Conservation (phyloP, 2,329 filamentous ascomycete genomes). For the Nannizziopsis barbatae region DNA sequence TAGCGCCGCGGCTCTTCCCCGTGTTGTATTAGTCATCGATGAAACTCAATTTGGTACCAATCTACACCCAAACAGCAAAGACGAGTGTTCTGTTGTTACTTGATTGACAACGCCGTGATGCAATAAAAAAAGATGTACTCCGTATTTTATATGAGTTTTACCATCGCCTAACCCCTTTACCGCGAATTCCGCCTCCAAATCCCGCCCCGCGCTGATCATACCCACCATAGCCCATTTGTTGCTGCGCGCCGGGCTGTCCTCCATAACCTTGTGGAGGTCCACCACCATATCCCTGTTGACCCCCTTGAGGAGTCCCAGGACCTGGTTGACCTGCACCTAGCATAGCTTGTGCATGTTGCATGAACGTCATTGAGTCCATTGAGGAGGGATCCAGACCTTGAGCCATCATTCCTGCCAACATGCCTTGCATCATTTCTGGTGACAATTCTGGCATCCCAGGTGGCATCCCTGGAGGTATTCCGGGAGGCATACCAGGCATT, state of each 20-base stretch:
- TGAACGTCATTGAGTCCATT: slow-evolving; percentile 45
- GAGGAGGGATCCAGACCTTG: slow-evolving; percentile 44
- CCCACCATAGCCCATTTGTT: slow-evolving; percentile 35
- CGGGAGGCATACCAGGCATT: slow-evolving; percentile 38
- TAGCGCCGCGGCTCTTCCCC: slow-evolving; percentile 4
- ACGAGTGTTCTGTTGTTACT: too few relatives aligned
- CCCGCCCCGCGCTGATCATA: slow-evolving; percentile 33
- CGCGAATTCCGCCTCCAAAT: slow-evolving; percentile 27
- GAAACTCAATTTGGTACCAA: too few relatives aligned
- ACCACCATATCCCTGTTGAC: slow-evolving; percentile 27
- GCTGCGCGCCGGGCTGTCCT: slow-evolving; percentile 29
- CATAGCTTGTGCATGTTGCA: slow-evolving; percentile 44
- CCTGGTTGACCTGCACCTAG: slow-evolving; percentile 35
- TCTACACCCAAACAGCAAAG: too few relatives aligned
- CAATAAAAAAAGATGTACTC: neutral
- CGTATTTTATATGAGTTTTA: slow-evolving; percentile 19
- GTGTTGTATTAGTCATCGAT: neutral
- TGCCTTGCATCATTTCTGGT: slow-evolving; percentile 48
- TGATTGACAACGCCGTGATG: too few relatives aligned
- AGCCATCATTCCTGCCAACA: slow-evolving; percentile 45
- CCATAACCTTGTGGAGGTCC: slow-evolving; percentile 26
- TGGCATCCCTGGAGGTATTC: slow-evolving; percentile 41
- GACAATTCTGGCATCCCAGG: slow-evolving; percentile 42
- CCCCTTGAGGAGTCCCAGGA: slow-evolving; percentile 27
- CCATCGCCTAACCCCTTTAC: slow-evolving; percentile 28